Base-by-base conservation (phyloP, 75 land plant species). In the Pseudotsuga menziesii region DNA sequence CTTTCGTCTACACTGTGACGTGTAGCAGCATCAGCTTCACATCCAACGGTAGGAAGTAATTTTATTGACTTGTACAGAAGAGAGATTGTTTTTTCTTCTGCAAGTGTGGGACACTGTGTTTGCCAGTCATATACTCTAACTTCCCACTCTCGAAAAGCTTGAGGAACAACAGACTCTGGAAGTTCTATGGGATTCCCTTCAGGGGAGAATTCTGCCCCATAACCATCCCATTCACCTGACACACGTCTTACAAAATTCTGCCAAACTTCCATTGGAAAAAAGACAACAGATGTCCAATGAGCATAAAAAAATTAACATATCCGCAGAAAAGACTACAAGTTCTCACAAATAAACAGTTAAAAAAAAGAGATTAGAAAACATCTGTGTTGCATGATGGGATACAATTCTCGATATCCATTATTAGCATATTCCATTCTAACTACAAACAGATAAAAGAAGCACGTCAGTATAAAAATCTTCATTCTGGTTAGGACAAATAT, bases 1-100 rank as follows among this genome's bases (percentile, higher is more conserved):
- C 84, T 81, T 63, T 88, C 87, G 56, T 93, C 88, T 6, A 85
- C 80, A 75, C 84, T 87, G 73, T 90, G 84, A 17, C 74, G 44
- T 29, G 97, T 89, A 26, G 94, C 97, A 72, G 98, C 94, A 85
- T 93, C 96, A 20, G 98, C 97, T 81, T 93, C 98, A 76, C 97
- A 93, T 23, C 97, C 97, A 22, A 96, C 98, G 4, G 97, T 93
- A 1, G 97, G 98, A 52, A 85, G 86, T 19, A 96, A 80, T 80
- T 85, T 89, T 23, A 90, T 87, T 27, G 80, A 22, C 83, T 88
- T 96, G 80, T 90, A 90, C 27, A 36, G 26, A 56, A 96, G 75
- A 22, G 54, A 0, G 29, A 75, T 56, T 12, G 73, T 58, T 5
- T 77, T 79, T 56, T 78, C 80, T 35, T 85, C 76, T 23, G 98